These are phyloP conservation scores for Sequoiadendron giganteum DNA, from an alignment of 75 land plant species.

Conservation along the genomic window DNA sequence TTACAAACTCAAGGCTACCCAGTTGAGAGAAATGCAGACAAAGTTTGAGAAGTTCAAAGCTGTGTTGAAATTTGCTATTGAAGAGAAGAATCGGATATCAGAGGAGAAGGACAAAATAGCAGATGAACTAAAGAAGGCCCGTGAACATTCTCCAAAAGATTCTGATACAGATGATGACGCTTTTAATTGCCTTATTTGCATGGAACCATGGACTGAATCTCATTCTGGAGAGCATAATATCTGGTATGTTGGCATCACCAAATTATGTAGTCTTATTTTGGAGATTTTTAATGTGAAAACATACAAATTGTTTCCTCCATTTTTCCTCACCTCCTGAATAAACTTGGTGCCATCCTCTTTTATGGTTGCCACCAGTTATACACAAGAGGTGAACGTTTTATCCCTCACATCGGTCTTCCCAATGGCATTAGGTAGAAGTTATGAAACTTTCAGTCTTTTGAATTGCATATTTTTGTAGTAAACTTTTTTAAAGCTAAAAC, in stretches of 20 bases:
- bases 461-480: background rate
- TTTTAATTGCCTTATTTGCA: background rate
- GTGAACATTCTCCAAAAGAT: background rate
- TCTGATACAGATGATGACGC: background rate
- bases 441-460: background rate
- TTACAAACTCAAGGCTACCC: background rate
- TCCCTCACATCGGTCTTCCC: background rate
- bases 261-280: background rate
- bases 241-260: background rate
- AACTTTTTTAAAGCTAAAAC: background rate
- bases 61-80: background rate
- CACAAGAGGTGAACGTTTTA: background rate
- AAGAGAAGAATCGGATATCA: background rate
- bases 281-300: background rate
- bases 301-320: background rate
- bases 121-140: background rate
- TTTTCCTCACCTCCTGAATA: background rate
- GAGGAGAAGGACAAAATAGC: background rate
- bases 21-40: background rate
- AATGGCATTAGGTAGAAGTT: background rate
- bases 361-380: background rate
- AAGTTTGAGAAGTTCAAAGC: background rate
- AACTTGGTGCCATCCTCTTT: background rate
- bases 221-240: background rate
- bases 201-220: background rate